Conservation (phyloP, 257 asterid species). For the Scutellaria galericulata region DNA sequence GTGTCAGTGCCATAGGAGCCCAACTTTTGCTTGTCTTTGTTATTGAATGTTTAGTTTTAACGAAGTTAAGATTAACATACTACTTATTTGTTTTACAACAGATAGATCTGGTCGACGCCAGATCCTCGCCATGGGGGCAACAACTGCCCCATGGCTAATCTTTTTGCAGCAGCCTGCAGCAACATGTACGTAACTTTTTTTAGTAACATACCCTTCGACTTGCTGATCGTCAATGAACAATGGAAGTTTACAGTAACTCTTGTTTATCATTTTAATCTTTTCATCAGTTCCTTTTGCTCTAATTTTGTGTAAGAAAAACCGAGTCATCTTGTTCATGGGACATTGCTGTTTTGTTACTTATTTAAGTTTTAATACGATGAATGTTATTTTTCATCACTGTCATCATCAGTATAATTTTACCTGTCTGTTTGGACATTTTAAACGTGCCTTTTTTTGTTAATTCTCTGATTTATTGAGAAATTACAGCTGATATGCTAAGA, state of each 20-base stretch:
- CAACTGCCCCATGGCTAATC: constrained; percentile 56
- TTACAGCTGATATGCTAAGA: constrained; percentile 54
- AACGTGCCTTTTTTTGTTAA: constrained; percentile 14
- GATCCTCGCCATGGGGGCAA: constrained; percentile 65
- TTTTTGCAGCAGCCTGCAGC: constrained; percentile 53
- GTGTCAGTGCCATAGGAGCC: background rate
- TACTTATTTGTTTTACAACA: constrained; percentile 39
- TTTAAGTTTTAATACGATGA: background rate
- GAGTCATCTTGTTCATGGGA: constrained; percentile 1
- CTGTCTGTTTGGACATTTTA: background rate
- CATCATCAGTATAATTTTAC: background rate
- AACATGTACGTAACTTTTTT: constrained; percentile 55
- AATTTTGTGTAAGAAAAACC: constrained; percentile 14
- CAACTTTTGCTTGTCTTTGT: background rate
- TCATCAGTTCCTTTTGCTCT: background rate
- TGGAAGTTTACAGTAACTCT: background rate
- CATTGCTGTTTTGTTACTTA: constrained; percentile 2
- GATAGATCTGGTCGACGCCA: constrained; percentile 68
- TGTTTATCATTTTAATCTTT: background rate
- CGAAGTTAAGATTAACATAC: background rate
- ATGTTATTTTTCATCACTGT: background rate
- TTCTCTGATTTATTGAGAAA: constrained; percentile 28
- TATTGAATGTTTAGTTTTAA: constrained; percentile 1
- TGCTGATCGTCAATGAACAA: background rate
- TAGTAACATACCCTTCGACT: constrained; percentile 18